Conservation (phyloP, 129 eudicot species). For the Chrysanthemum lavandulifolium region DNA sequence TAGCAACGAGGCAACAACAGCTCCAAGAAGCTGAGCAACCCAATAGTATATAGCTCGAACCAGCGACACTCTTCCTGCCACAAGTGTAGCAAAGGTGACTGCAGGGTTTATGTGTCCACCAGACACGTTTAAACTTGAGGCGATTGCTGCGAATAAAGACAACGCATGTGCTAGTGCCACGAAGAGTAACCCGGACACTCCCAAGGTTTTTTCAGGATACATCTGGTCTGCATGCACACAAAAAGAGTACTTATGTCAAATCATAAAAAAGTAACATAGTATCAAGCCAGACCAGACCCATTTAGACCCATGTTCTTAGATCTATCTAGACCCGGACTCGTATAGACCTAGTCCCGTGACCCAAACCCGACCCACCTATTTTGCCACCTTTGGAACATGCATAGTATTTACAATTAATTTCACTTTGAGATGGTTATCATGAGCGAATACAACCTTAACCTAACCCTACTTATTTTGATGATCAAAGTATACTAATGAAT, state of each 20-base stretch:
- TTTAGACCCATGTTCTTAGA: too few relatives aligned
- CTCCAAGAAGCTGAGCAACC: slow-evolving; percentile 84
- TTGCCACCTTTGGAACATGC: too few relatives aligned
- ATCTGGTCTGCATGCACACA: slow-evolving; percentile 45
- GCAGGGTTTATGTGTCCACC: slow-evolving; percentile 96
- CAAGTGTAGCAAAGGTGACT: slow-evolving; percentile 76
- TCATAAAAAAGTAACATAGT: too few relatives aligned
- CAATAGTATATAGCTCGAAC: slow-evolving; percentile 77
- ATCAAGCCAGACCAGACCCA: too few relatives aligned
- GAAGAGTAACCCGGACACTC: slow-evolving; percentile 46
- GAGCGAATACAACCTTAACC: too few relatives aligned
- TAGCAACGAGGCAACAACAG: slow-evolving; percentile 62
- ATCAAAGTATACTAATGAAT: too few relatives aligned
- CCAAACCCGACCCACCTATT: too few relatives aligned
- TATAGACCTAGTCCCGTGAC: too few relatives aligned
- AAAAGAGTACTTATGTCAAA: not conserved
- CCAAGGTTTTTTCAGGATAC: slow-evolving; percentile 42
- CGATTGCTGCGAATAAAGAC: slow-evolving; percentile 75
- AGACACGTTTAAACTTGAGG: slow-evolving; percentile 74
- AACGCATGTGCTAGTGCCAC: slow-evolving; percentile 81
- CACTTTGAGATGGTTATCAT: too few relatives aligned
- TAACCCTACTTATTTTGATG: too few relatives aligned
- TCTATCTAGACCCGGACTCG: too few relatives aligned
- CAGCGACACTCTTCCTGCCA: slow-evolving; percentile 73
- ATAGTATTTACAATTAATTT: too few relatives aligned